Evolutionary conservation across 352 stramenopile genomes (phyloP), one percentile per base, ranked within the genome.

Genomic region (Phytophthora fragariaefolia): DNA sequence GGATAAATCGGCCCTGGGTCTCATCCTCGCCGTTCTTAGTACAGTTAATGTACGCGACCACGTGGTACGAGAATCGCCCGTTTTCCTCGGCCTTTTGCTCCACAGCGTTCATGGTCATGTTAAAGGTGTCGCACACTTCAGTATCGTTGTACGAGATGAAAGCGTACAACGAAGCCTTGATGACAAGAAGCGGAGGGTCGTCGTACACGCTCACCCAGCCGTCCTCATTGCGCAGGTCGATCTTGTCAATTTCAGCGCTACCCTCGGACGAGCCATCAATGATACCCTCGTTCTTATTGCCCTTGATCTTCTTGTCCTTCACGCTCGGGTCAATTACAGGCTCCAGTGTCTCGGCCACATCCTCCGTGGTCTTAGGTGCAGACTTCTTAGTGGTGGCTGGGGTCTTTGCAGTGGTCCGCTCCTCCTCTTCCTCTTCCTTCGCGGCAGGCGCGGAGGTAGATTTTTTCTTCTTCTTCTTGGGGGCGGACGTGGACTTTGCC

Each of bases 101-200:
- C 57, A 93, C 85, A 45, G 87, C 82, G 63, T 92, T 91, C 63
- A 96, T 80, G 4, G 83, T 93, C 83, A 94, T 93, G 74, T 93
- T 93, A 73, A 96, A 92, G 20, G 80, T 82, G 71, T 92, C 85
- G 56, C 87, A 96, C 34, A 95, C 80, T 23, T 78, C 74, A 51
- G 85, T 87, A 78, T 91, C 73, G 48, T 96, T 94, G 81, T 96
- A 96, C 24, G 80, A 76, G 55, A 91, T 91, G 69, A 96, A 96
- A 17, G 87, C 85, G 63, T 94, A 94, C 52, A 94, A 71, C 49
- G 86, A 94, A 7, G 83, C 86, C 82, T 93, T 92, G 65, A 94
- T 91, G 18, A 94, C 82, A 24, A 92, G 79, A 4, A 91, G 71
- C 42, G 84, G 84, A 26, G 86, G 84, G 63, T 93, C 80, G 50